Conservation (phyloP, 768 basidiomycete species). For the Solioccasus polychromus region DNA sequence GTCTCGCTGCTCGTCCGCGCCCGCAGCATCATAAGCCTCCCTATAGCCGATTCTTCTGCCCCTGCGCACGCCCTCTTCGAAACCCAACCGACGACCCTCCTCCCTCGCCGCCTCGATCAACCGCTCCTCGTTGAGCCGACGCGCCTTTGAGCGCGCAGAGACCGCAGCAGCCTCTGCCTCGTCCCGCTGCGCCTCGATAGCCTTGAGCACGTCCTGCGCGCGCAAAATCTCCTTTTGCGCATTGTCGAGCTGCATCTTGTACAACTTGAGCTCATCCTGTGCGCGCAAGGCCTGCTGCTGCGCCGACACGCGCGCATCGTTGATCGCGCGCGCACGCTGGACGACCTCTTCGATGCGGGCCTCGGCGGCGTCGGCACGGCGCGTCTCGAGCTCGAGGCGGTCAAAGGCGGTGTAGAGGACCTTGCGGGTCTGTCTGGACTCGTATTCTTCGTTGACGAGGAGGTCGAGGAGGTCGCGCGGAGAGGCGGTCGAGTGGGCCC, state of each 20-base stretch:
- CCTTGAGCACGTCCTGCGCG: constrained; percentile 51
- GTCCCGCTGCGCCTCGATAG: constrained; percentile 45
- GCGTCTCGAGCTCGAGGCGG: constrained; percentile 36
- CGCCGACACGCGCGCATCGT: constrained; percentile 30
- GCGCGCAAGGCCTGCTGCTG: constrained; percentile 30
- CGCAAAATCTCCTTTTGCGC: constrained; percentile 58
- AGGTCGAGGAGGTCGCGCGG: constrained; percentile 30
- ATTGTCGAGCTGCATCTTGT: constrained; percentile 54
- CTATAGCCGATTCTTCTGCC: constrained; percentile 30
- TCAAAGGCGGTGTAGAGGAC: constrained; percentile 36
- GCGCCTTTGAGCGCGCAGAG: constrained; percentile 42
- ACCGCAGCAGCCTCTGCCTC: constrained; percentile 48
- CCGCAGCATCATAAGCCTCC: constrained; percentile 24
- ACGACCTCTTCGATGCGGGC: constrained; percentile 30
- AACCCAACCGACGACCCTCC: constrained; percentile 51
- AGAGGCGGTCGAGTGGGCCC: constrained; percentile 30
- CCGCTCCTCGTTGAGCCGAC: constrained; percentile 45
- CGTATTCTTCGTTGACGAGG: constrained; percentile 41
- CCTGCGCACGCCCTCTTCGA: constrained; percentile 46
- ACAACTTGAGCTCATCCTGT: constrained; percentile 51
- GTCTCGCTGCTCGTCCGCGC: constrained; percentile 9
- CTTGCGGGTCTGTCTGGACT: constrained; percentile 38
- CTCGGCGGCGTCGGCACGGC: constrained; percentile 36
- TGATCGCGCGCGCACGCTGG: constrained; percentile 28
- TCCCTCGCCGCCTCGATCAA: constrained; percentile 50